A percentile compares a stretch with the other conserved stretches of the same genome.
Evolutionary conservation across 2,329 filamentous ascomycete species (phyloP).

Genomic region (Cladosporium colombiae): DNA sequence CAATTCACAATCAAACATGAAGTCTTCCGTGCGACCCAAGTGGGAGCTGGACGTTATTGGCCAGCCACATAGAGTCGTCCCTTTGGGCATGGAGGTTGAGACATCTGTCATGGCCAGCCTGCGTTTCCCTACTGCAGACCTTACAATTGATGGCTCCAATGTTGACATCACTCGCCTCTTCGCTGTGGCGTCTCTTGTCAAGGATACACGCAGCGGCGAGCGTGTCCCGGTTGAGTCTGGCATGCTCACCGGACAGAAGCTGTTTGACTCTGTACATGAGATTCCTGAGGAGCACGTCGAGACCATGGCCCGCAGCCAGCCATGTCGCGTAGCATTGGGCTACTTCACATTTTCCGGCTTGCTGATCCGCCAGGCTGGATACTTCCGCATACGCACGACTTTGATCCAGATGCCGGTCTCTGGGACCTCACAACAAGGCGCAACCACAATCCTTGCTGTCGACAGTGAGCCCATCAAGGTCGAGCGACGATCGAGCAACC

Average conservation of each 20-base stretch:
- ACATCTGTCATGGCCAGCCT: conserved; percentile 36
- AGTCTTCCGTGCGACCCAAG: conserved; percentile 26
- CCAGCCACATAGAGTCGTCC: conserved; percentile 30
- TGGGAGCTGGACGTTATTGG: conserved; percentile 38
- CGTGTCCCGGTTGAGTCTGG: conserved; percentile 32
- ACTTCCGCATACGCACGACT: conserved; percentile 33
- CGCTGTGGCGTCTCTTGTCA: conserved; percentile 34
- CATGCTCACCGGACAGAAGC: conserved; percentile 35
- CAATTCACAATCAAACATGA: conserved; percentile 16
- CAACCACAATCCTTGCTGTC: conserved; percentile 28
- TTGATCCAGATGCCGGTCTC: conserved; percentile 34
- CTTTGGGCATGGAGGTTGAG: conserved; percentile 34
- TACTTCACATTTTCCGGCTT: conserved; percentile 37
- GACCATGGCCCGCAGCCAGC: conserved; percentile 31
- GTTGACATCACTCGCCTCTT: conserved; percentile 34
- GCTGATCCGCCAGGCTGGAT: conserved; percentile 35
- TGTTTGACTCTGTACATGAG: conserved; percentile 37
- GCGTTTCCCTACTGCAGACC: conserved; percentile 28
- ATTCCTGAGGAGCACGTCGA: conserved; percentile 32
- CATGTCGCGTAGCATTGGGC: conserved; percentile 32
- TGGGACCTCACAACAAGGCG: conserved; percentile 25
- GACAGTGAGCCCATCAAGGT: conserved; percentile 37
- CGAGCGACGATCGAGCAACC: conserved; percentile 26
- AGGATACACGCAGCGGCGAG: conserved; percentile 33
- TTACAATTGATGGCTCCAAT: conserved; percentile 24